A percentile compares a stretch with the other conserved stretches of the same genome.
Conservation (phyloP, 495 filamentous ascomycete species). For the Evernia prunastri region DNA sequence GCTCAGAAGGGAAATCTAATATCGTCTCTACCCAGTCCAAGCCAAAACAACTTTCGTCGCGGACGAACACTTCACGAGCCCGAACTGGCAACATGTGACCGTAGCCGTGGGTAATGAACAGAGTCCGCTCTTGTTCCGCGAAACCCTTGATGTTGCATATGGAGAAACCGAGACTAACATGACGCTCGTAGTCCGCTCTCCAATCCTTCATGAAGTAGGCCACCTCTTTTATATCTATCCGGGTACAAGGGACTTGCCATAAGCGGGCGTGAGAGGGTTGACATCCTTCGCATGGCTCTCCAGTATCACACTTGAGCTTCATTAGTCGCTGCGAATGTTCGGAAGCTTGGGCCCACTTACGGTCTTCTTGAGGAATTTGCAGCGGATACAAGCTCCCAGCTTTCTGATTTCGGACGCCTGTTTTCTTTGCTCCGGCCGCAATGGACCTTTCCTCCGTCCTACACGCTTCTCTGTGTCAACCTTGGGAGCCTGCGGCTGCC, state of each 20-base stretch:
- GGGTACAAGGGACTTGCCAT: constrained; percentile 93
- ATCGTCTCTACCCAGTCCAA: constrained; percentile 83
- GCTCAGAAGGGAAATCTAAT: constrained; percentile 63
- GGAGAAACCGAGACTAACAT: constrained; percentile 76
- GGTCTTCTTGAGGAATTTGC: constrained; percentile 97
- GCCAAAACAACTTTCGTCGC: constrained; percentile 84
- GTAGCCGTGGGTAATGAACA: constrained; percentile 86
- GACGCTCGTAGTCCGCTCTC: constrained; percentile 90
- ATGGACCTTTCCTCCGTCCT: constrained; percentile 75
- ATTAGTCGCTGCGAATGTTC: background rate
- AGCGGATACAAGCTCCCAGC: constrained; percentile 83
- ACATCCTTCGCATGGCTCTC: constrained; percentile 87
- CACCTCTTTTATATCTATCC: constrained; percentile 95
- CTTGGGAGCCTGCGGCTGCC: constrained; percentile 66
- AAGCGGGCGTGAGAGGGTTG: constrained; percentile 86
- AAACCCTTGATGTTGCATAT: constrained; percentile 93
- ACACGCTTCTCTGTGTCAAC: constrained; percentile 79
- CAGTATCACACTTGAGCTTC: constrained; percentile 67
- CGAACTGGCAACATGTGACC: constrained; percentile 80
- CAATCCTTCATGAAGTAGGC: constrained; percentile 97
- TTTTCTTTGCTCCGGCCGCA: constrained; percentile 87
- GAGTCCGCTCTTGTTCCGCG: constrained; percentile 65
- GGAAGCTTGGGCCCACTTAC: constrained; percentile 29
- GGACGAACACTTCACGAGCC: constrained; percentile 84
- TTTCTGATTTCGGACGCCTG: constrained; percentile 93